These are phyloP conservation scores for Aspergillus neoniger DNA, from an alignment of 2,329 filamentous ascomycete genomes.

Conservation along the genomic window DNA sequence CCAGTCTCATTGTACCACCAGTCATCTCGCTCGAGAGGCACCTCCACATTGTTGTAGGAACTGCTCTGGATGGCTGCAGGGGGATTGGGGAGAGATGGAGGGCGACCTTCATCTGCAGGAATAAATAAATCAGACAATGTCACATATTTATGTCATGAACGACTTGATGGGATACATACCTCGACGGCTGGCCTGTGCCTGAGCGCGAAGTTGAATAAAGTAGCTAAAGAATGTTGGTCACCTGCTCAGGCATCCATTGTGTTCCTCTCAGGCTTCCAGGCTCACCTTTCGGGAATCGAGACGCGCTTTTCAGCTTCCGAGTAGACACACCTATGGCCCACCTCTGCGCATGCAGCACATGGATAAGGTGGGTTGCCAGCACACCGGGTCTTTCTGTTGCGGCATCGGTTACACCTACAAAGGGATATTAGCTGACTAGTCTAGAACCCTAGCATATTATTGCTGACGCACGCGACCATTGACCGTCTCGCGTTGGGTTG, in stretches of 20 bases:
- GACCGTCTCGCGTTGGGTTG: conserved; percentile 25
- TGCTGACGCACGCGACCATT: conserved; percentile 30
- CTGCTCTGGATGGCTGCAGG: conserved; percentile 18
- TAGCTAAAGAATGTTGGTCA: conserved; percentile 25
- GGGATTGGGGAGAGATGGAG: conserved; percentile 10
- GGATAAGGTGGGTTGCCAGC: conserved; percentile 38
- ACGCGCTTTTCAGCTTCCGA: conserved; percentile 41
- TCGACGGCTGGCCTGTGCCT: conserved; percentile 26
- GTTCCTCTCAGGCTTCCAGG: background rate
- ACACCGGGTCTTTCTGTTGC: conserved; percentile 39
- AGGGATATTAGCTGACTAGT: background rate
- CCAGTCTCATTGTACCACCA: conserved; percentile 44
- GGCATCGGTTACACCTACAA: conserved; percentile 40
- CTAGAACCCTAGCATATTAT: background rate
- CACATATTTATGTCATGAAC: too few relatives aligned
- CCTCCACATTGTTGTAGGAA: conserved; percentile 24
- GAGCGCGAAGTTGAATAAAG: conserved; percentile 37
- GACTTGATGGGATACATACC: conserved; percentile 7
- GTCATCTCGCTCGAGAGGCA: conserved; percentile 35
- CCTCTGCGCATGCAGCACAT: conserved; percentile 38
- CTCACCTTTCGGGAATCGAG: conserved; percentile 39
- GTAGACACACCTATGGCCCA: conserved; percentile 36
- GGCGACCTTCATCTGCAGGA: background rate
- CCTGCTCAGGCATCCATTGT: background rate
- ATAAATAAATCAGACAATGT: background rate